Percentiles rank a stretch among this genome's conserved stretches.
Conservation (phyloP, 2,329 filamentous ascomycete species). For the Scedosporium minutisporum region DNA sequence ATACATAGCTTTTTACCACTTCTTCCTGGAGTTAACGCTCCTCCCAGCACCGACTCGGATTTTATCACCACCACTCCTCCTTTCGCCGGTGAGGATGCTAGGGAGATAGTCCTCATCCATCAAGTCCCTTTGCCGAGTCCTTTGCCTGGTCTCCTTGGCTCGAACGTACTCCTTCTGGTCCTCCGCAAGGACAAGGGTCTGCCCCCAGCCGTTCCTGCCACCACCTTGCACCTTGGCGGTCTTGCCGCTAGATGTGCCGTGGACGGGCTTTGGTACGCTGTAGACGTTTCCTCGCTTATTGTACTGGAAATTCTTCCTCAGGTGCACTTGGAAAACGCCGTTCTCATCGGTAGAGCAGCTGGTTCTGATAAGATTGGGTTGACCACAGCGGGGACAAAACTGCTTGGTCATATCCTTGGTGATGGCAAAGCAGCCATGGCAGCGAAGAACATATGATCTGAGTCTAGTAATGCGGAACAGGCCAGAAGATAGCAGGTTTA, state of each 20-base stretch:
- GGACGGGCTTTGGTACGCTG: slow-evolving; percentile 82
- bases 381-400: slow-evolving; percentile 87
- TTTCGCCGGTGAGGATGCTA: slow-evolving; percentile 70
- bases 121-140: slow-evolving; percentile 64
- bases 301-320: slow-evolving; percentile 94
- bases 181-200: slow-evolving; percentile 74
- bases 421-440: slow-evolving; percentile 84
- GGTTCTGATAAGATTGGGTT: slow-evolving; percentile 74
- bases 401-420: slow-evolving; percentile 79
- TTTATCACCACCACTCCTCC: slow-evolving; percentile 53
- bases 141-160: slow-evolving; percentile 53
- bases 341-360: slow-evolving; percentile 74
- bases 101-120: slow-evolving; percentile 96
- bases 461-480: slow-evolving; percentile 74
- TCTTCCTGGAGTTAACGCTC: slow-evolving; percentile 73
- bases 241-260: slow-evolving; percentile 73
- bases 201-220: slow-evolving; percentile 81
- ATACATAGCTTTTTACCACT: slow-evolving; percentile 23
- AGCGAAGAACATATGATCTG: slow-evolving; percentile 82
- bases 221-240: slow-evolving; percentile 54
- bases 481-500: slow-evolving; percentile 73
- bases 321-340: slow-evolving; percentile 74
- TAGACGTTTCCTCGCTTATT: slow-evolving; percentile 88
- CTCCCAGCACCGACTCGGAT: slow-evolving; percentile 76
- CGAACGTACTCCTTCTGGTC: slow-evolving; percentile 88